phyloP scores from a whole-genome alignment of 2,329 filamentous ascomycete genomes.

The Fusarium poae region DNA sequence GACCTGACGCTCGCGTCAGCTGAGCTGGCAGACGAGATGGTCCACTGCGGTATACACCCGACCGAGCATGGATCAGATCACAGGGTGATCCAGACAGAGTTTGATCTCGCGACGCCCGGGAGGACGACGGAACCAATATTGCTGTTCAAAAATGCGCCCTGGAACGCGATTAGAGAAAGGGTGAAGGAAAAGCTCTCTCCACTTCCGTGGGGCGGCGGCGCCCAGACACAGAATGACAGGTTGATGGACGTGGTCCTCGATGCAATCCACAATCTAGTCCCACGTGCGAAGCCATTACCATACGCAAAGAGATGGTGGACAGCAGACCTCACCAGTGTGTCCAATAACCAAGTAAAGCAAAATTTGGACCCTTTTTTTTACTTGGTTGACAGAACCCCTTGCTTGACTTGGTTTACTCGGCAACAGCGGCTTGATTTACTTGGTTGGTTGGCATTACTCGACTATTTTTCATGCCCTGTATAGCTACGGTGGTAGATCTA shows the following conservation, averaged over 20 bases:
- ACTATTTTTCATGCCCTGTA: too few relatives aligned
- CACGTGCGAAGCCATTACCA: not conserved
- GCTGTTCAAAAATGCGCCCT: conserved; percentile 47
- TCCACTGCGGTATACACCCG: not conserved
- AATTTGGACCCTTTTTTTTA: too few relatives aligned
- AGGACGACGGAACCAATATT: conserved; percentile 27
- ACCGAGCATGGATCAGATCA: conserved; percentile 47
- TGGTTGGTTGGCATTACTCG: too few relatives aligned
- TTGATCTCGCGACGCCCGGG: conserved; percentile 39
- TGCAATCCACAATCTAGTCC: not conserved
- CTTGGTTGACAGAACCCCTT: too few relatives aligned
- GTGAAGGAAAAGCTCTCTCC: not conserved
- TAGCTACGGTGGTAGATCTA: too few relatives aligned
- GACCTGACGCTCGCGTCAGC: conserved; percentile 45
- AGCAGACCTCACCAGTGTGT: not conserved
- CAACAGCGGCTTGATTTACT: too few relatives aligned
- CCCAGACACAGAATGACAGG: not conserved
- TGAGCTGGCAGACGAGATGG: conserved; percentile 30
- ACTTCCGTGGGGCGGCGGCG: not conserved
- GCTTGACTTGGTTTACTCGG: too few relatives aligned
- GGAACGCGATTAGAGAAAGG: conserved; percentile 9
- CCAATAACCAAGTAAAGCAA: too few relatives aligned
- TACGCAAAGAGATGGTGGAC: conserved; percentile 8
- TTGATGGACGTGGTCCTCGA: not conserved
- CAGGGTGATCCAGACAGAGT: conserved; percentile 49